These are phyloP conservation scores for Cyamopsis tetragonoloba DNA, from an alignment of 306 rosid species.

Conservation along the genomic window DNA sequence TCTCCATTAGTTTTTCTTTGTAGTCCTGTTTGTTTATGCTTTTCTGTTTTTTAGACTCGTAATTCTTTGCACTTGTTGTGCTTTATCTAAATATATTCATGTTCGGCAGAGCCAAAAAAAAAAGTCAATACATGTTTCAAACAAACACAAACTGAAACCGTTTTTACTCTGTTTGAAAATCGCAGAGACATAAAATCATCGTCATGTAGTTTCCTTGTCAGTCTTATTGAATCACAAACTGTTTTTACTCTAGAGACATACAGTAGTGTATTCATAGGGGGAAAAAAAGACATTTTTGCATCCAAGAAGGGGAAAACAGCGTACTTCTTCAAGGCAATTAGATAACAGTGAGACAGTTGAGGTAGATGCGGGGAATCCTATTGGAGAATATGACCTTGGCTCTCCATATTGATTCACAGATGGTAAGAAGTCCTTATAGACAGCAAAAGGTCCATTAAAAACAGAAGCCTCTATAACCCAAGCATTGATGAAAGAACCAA, in stretches of 20 bases:
- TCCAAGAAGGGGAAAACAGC: not conserved
- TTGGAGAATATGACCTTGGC: constrained; percentile 55
- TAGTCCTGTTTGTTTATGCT: too few species aligned
- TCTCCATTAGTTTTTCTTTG: too few species aligned
- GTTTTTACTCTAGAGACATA: too few species aligned
- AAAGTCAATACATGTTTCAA: not conserved
- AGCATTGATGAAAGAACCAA: constrained; percentile 61
- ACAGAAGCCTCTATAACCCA: constrained; percentile 83
- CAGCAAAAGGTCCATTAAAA: constrained; percentile 79
- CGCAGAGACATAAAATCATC: not conserved
- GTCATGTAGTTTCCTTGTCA: too few species aligned
- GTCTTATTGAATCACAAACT: too few species aligned
- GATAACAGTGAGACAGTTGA: constrained; percentile 51
- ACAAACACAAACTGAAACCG: not conserved
- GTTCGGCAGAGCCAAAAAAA: too few species aligned
- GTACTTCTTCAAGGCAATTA: constrained; percentile 61
- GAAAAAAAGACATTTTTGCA: not conserved
- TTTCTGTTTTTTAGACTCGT: too few species aligned
- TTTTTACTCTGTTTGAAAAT: not conserved
- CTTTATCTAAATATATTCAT: too few species aligned
- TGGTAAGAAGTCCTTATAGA: constrained; percentile 67
- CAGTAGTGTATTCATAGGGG: not conserved
- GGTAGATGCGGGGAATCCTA: constrained; percentile 63
- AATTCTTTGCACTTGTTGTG: too few species aligned
- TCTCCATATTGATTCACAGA: constrained; percentile 73